Percentiles rank a stretch among this genome's conserved stretches.
phyloP scores from a whole-genome alignment of 257 asterid genomes.

The Solanum paucissectum region DNA sequence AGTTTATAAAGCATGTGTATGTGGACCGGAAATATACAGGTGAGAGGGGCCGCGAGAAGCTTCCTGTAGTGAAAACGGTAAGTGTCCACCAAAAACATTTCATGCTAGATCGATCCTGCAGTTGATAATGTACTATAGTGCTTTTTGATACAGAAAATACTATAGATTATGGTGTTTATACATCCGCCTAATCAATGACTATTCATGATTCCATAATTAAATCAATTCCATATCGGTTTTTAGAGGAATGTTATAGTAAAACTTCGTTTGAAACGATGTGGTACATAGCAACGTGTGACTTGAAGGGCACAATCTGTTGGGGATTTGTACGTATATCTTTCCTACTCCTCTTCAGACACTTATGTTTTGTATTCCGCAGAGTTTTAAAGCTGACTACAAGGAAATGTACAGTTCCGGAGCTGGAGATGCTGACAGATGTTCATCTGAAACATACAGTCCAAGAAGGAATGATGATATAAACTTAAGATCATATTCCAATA shows the following conservation, averaged over 20 bases:
- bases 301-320: neutral
- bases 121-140: neutral
- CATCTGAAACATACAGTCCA: slow-evolving; percentile 8
- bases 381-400: slow-evolving; percentile 12
- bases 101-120: neutral
- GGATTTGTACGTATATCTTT: neutral
- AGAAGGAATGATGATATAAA: slow-evolving; percentile 17
- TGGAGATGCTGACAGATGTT: slow-evolving; percentile 7
- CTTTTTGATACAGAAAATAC: neutral
- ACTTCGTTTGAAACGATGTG: neutral
- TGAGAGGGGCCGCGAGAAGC: slow-evolving; percentile 24
- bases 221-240: no score
- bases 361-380: slow-evolving; percentile 1
- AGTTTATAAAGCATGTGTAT: slow-evolving; percentile 58
- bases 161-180: neutral
- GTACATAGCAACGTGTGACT: neutral
- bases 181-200: neutral
- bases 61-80: slow-evolving; percentile 32
- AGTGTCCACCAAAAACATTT: slow-evolving; percentile 2
- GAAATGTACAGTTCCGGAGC: neutral
- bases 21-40: slow-evolving; percentile 56
- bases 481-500: slow-evolving; percentile 21
- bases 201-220: no score
- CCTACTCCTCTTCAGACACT: neutral
- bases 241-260: no score